Percentiles rank a stretch among this genome's conserved stretches.
Conservation (phyloP, 2,329 filamentous ascomycete genomes). For the Stachybotrys chartarum region DNA sequence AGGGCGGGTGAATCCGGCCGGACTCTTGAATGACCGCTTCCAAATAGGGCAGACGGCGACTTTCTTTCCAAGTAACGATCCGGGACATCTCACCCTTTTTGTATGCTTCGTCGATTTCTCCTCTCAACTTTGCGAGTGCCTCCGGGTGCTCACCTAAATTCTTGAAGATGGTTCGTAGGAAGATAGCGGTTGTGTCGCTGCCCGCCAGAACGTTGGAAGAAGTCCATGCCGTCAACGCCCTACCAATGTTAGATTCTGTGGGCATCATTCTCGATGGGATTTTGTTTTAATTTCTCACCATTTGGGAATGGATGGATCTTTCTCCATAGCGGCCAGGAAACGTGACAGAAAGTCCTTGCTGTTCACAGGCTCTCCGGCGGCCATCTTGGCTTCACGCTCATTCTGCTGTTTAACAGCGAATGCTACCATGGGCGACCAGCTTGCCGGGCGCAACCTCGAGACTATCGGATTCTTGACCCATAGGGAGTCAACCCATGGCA, state of each 20-base stretch:
- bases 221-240: constrained; percentile 31
- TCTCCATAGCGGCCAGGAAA: constrained; percentile 14
- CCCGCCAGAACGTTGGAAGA: constrained; percentile 30
- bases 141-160: constrained; percentile 10
- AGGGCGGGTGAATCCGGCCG: constrained; percentile 40
- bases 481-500: constrained; percentile 2
- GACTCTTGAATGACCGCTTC: constrained; percentile 47
- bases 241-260: constrained; percentile 24
- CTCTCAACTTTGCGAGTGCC: constrained; percentile 11
- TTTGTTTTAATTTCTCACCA: constrained; percentile 1
- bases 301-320: constrained; percentile 1
- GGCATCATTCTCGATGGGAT: neutral
- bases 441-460: neutral
- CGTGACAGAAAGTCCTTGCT: constrained; percentile 11
- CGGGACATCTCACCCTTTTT: constrained; percentile 7
- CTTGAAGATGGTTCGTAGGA: constrained; percentile 32
- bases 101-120: constrained; percentile 13
- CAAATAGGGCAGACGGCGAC: constrained; percentile 38
- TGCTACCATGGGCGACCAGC: constrained; percentile 9
- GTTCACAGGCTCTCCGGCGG: neutral
- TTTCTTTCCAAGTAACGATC: constrained; percentile 25
- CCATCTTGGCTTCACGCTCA: constrained; percentile 1
- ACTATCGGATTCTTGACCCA: constrained; percentile 2
- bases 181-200: constrained; percentile 40
- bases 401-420: constrained; percentile 10